These are phyloP conservation scores for Pyrus hybrid DNA, from an alignment of 331 rosid genomes.

Conservation along the genomic window DNA sequence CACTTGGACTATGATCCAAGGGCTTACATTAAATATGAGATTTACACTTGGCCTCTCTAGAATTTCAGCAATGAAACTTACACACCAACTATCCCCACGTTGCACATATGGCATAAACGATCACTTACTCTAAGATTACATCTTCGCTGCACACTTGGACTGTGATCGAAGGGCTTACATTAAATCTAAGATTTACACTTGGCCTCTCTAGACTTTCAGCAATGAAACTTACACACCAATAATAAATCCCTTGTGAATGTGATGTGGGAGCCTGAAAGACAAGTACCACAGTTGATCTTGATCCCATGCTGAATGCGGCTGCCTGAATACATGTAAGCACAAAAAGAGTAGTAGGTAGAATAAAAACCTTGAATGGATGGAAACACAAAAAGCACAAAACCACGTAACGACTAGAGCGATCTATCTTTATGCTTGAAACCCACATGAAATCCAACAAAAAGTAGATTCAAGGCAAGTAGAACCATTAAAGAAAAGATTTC, in stretches of 20 bases:
- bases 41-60: too few species aligned
- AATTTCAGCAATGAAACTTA: too few species aligned
- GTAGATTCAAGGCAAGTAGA: background rate
- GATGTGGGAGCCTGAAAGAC: slow-evolving; percentile 77
- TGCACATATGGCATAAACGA: background rate
- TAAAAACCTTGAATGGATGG: background rate
- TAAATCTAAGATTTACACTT: too few species aligned
- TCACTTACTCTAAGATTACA: too few species aligned
- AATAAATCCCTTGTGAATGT: slow-evolving; percentile 26
- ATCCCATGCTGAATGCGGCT: slow-evolving; percentile 95
- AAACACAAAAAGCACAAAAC: background rate
- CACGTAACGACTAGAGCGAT: background rate
- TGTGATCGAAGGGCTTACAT: too few species aligned
- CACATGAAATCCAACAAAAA: background rate
- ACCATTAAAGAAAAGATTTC: background rate
- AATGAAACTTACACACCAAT: too few species aligned
- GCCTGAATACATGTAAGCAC: slow-evolving; percentile 26
- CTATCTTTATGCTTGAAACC: background rate
- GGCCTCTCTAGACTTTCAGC: too few species aligned
- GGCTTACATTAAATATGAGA: too few species aligned
- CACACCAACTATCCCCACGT: slow-evolving; percentile 33
- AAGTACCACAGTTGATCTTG: slow-evolving; percentile 57
- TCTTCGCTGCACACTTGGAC: too few species aligned
- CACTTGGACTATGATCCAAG: too few species aligned
- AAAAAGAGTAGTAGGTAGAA: background rate